These are phyloP conservation scores for Ganoderma meredithae DNA, from an alignment of 1,284 basidiomycete genomes.

Conservation along the genomic window DNA sequence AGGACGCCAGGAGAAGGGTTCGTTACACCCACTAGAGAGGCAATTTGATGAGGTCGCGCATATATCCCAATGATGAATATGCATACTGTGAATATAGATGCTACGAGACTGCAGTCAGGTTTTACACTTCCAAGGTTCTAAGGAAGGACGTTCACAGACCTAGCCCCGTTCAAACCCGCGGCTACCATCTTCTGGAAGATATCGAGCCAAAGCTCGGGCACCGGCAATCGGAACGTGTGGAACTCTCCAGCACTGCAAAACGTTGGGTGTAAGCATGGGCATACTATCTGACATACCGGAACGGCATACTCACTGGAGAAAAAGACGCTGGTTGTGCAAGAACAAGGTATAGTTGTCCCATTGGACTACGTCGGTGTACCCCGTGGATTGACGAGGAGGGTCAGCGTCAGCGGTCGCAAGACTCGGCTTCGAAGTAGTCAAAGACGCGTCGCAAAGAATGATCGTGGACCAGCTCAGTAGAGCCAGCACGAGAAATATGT, in stretches of 20 bases:
- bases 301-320: conserved; percentile 53
- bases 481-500: background rate
- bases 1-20: conserved; percentile 80
- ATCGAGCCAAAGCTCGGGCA: conserved; percentile 83
- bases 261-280: background rate
- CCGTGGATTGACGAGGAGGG: conserved; percentile 40
- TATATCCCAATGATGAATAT: background rate
- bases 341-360: conserved; percentile 45
- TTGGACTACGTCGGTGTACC: conserved; percentile 39
- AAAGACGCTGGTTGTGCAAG: conserved; percentile 43
- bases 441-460: background rate
- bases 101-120: conserved; percentile 40
- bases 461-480: background rate
- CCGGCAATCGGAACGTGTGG: conserved; percentile 83
- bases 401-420: conserved; percentile 21
- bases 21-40: conserved; percentile 57
- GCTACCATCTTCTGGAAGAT: conserved; percentile 85
- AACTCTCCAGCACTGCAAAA: conserved; percentile 72
- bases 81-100: conserved; percentile 72
- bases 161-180: conserved; percentile 76
- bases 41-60: background rate
- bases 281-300: no score
- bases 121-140: background rate
- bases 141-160: conserved; percentile 21
- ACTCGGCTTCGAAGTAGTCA: background rate